phyloP scores from a whole-genome alignment of 441 rosid genomes.

The Mallotus repandus region DNA sequence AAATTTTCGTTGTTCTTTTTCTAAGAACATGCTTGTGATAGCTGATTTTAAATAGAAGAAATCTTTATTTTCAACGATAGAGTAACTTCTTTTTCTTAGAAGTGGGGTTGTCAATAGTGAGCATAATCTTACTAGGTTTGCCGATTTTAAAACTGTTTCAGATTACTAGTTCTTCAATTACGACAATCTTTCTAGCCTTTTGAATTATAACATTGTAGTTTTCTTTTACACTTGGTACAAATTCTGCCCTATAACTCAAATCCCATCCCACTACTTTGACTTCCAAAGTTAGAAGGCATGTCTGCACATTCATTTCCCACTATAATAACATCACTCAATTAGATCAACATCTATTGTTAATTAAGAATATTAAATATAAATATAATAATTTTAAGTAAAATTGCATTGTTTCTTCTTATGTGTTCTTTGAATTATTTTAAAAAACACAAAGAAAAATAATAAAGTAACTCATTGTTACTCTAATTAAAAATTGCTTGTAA shows the following conservation, averaged over 20 bases:
- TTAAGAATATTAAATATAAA: not conserved
- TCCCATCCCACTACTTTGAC: slow-evolving; percentile 82
- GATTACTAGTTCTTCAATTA: slow-evolving; percentile 62
- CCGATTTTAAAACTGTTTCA: slow-evolving; percentile 56
- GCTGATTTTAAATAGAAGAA: slow-evolving; percentile 27
- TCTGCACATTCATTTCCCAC: slow-evolving; percentile 34
- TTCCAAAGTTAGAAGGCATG: slow-evolving; percentile 70
- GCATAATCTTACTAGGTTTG: slow-evolving; percentile 74
- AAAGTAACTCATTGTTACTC: not conserved
- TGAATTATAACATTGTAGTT: slow-evolving; percentile 71
- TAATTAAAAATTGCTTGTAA: no score
- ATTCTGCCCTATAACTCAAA: slow-evolving; percentile 77
- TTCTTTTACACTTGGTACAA: slow-evolving; percentile 61
- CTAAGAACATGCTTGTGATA: not conserved
- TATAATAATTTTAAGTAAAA: no score
- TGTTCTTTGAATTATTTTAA: slow-evolving; percentile 21
- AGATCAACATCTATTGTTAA: not conserved
- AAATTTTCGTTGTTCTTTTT: not conserved
- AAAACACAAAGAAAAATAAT: not conserved
- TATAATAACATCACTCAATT: not conserved
- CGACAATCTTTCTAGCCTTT: slow-evolving; percentile 57
- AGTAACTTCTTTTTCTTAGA: slow-evolving; percentile 86
- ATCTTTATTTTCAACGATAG: slow-evolving; percentile 71
- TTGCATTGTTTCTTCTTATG: slow-evolving; percentile 8
- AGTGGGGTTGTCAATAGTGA: slow-evolving; percentile 71